Base-by-base conservation (phyloP, 129 eudicot species). In the Flaveria sonorensis region DNA sequence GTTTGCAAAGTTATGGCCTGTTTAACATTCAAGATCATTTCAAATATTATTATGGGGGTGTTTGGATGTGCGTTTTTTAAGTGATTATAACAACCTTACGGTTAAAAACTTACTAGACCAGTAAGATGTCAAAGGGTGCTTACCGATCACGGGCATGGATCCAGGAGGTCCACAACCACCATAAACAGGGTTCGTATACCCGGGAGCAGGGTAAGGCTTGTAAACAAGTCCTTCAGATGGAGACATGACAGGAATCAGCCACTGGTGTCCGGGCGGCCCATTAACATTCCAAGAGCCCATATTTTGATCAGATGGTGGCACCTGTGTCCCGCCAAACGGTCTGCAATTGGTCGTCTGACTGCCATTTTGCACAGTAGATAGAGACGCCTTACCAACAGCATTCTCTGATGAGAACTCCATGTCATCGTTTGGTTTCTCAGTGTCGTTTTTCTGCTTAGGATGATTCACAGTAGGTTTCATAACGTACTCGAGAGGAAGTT, bases 151-250 rank as follows among this genome's bases (percentile, higher is more conserved):
- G 10, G 80, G 88, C 81, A 84, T 80, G 46, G 95, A 75, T 23
- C 87, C 85, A 1, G 86, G 88, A 10, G 95, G 93, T 18, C 90
- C 92, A 48, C 71, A 79, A 21, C 94, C 87, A 14, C 87, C 86
- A 40, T 82, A 89, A 63, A 61, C 77, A 0, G 90, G 88, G 82
- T 68, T 76, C 85, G 74, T 40, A 57, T 79, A 91, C 57, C 86
- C 92, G 1, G 91, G 87, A 20, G 84, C 95, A 20, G 98, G 90
- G 65, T 83, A 91, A 1, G 99, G 99, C 75, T 95, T 95, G 87
- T 92, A 95, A 1, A 95, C 88, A 1, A 95, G 95, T 62, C 99
- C 97, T 86, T 95, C 99, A 36, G 95, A 85, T 7, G 99, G 97
- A 32, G 99, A 72, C 96, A 95, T 89, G 21, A 95, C 97, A 0